Conservation (phyloP, 1,284 basidiomycete species). For the Rhodofomes roseus region DNA sequence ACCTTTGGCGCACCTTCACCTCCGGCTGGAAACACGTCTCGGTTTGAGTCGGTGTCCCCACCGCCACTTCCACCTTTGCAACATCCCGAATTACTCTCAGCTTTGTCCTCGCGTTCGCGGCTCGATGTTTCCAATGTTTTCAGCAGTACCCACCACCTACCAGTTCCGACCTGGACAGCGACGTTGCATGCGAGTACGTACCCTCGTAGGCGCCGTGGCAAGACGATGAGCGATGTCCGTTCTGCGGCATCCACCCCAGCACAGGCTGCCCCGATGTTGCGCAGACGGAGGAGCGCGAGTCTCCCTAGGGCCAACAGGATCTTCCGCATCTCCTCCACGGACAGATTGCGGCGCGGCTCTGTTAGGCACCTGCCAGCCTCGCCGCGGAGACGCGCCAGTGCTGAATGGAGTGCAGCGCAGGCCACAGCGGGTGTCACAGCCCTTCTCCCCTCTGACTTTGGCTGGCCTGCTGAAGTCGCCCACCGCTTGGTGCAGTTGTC, state of each 20-base stretch:
- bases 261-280: slow-evolving; percentile 12
- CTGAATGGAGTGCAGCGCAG: slow-evolving; percentile 32
- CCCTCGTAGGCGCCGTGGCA: slow-evolving; percentile 17
- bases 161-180: slow-evolving; percentile 7
- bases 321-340: slow-evolving; percentile 13
- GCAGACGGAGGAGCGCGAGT: slow-evolving; percentile 20
- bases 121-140: slow-evolving; percentile 10
- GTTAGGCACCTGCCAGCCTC: background rate
- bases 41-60: slow-evolving; percentile 15
- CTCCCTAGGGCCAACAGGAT: slow-evolving; percentile 22
- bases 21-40: background rate
- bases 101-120: slow-evolving; percentile 16
- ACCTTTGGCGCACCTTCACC: slow-evolving; percentile 39
- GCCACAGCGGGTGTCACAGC: slow-evolving; percentile 32
- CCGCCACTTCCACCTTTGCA: slow-evolving; percentile 51
- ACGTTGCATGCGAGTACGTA: slow-evolving; percentile 17
- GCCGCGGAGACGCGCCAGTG: slow-evolving; percentile 33
- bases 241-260: slow-evolving; percentile 7
- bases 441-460: slow-evolving; percentile 23
- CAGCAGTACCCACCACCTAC: background rate
- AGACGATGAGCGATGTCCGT: slow-evolving; percentile 7
- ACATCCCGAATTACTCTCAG: slow-evolving; percentile 42
- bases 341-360: background rate
- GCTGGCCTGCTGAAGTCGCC: slow-evolving; percentile 1
- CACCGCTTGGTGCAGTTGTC: too few relatives aligned